A percentile compares a stretch with the other conserved stretches of the same genome.
Conservation (phyloP, 352 stramenopile species). For the Labyrinthula sp. region DNA sequence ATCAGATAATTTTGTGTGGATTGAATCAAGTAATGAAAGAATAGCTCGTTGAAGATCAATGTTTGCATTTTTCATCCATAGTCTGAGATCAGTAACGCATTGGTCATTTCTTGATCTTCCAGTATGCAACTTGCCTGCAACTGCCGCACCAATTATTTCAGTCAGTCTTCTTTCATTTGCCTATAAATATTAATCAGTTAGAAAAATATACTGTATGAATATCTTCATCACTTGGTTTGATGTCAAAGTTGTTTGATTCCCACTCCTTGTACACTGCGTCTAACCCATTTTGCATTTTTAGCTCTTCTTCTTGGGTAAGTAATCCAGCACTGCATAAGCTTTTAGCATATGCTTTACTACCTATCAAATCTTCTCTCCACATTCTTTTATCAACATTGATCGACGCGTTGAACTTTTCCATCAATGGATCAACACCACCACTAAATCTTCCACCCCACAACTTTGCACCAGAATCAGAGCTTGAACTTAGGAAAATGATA, state of each 20-base stretch:
- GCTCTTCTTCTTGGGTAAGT: constrained; percentile 61
- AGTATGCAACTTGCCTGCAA: constrained; percentile 90
- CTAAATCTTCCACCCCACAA: constrained; percentile 42
- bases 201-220: too few species aligned
- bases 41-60: constrained; percentile 37
- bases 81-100: constrained; percentile 81
- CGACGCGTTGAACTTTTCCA: constrained; percentile 98
- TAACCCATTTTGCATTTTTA: constrained; percentile 58
- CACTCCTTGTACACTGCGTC: constrained; percentile 63
- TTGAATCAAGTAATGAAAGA: constrained; percentile 31
- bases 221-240: constrained; percentile 85
- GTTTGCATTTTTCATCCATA: constrained; percentile 66
- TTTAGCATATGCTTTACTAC: constrained; percentile 80
- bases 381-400: constrained; percentile 88
- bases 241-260: constrained; percentile 44
- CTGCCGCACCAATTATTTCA: constrained; percentile 71
- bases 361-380: constrained; percentile 80
- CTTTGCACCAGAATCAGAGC: constrained; percentile 25
- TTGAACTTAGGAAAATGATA: too few species aligned
- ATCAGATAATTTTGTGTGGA: too few species aligned
- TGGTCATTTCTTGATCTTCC: constrained; percentile 86
- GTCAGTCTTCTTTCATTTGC: constrained; percentile 91
- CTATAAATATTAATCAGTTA: too few species aligned
- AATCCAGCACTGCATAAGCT: constrained; percentile 64
- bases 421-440: constrained; percentile 68